Conservation (phyloP, 1,284 basidiomycete genomes). For the Moesziomyces parantarcticus region DNA sequence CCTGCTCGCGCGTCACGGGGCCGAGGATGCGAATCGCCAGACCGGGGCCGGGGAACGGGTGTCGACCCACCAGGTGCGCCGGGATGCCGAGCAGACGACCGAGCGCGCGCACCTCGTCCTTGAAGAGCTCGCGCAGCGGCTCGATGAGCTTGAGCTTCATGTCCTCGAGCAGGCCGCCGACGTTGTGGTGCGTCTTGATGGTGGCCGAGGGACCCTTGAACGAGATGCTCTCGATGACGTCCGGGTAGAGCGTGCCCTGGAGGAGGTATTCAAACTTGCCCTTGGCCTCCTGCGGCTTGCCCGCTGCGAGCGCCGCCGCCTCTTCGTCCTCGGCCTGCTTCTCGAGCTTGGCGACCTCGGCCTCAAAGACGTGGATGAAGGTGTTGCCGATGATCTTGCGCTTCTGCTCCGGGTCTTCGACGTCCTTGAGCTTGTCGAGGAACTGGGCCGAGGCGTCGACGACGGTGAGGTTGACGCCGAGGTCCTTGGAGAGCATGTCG, state of each 20-base stretch:
- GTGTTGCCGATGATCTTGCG: conserved; percentile 99
- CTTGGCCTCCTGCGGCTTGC: conserved; percentile 58
- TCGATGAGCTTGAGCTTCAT: conserved; percentile 99
- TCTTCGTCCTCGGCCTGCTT: conserved; percentile 78
- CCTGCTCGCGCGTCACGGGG: conserved; percentile 90
- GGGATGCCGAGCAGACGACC: conserved; percentile 92
- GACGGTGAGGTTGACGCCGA: conserved; percentile 96
- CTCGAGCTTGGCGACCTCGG: conserved; percentile 89
- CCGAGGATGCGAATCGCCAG: conserved; percentile 99
- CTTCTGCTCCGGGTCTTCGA: conserved; percentile 97
- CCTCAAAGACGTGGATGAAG: conserved; percentile 97
- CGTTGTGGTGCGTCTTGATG: conserved; percentile 99
- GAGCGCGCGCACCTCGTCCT: conserved; percentile 96
- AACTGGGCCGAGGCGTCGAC: conserved; percentile 95
- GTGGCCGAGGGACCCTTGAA: conserved; percentile 99
- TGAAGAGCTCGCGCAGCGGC: conserved; percentile 96
- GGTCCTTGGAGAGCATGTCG: conserved; percentile 90
- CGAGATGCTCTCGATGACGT: conserved; percentile 98
- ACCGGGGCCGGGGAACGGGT: conserved; percentile 99
- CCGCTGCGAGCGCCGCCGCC: conserved; percentile 74
- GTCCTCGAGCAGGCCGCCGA: conserved; percentile 92
- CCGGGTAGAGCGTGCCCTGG: conserved; percentile 98
- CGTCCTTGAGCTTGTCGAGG: conserved; percentile 84
- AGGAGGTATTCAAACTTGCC: conserved; percentile 96
- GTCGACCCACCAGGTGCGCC: conserved; percentile 89